Evolutionary conservation across 1,139 yeast species (phyloP).

Genomic region (Yamadazyma spencermartinsiae): DNA sequence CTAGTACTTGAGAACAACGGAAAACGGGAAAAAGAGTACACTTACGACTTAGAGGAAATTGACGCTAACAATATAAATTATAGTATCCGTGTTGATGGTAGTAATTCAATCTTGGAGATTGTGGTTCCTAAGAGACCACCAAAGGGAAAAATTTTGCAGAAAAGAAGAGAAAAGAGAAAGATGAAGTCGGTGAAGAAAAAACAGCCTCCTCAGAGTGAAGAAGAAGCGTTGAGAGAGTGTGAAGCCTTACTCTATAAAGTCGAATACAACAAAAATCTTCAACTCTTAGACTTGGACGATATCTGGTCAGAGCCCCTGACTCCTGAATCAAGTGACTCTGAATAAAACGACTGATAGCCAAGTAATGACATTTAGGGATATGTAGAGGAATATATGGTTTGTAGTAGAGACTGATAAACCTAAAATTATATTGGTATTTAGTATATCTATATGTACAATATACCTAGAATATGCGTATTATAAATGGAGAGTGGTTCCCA

Average conservation of each 20-base stretch:
- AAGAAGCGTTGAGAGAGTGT: slow-evolving; percentile 2
- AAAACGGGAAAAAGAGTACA: background rate
- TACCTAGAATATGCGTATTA: background rate
- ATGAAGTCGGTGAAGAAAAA: slow-evolving; percentile 1
- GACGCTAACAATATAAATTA: slow-evolving; percentile 4
- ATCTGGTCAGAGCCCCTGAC: slow-evolving; percentile 1
- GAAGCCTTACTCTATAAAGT: background rate
- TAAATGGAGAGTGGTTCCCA: background rate
- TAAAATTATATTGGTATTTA: too few relatives aligned
- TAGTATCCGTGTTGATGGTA: background rate
- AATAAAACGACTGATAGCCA: background rate
- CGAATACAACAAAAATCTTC: background rate
- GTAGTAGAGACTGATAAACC: too few relatives aligned
- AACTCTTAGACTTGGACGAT: background rate
- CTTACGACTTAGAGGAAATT: slow-evolving; percentile 5
- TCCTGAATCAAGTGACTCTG: background rate
- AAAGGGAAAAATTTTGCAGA: slow-evolving; percentile 1
- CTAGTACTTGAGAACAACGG: slow-evolving; percentile 1
- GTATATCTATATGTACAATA: background rate
- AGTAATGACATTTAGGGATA: background rate
- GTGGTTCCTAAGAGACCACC: slow-evolving; percentile 5
- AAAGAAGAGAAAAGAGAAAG: slow-evolving; percentile 2
- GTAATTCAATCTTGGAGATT: background rate
- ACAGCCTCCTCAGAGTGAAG: background rate
- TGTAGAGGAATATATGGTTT: background rate